phyloP scores from a whole-genome alignment of 768 basidiomycete genomes.

The Mycena capillaripes region DNA sequence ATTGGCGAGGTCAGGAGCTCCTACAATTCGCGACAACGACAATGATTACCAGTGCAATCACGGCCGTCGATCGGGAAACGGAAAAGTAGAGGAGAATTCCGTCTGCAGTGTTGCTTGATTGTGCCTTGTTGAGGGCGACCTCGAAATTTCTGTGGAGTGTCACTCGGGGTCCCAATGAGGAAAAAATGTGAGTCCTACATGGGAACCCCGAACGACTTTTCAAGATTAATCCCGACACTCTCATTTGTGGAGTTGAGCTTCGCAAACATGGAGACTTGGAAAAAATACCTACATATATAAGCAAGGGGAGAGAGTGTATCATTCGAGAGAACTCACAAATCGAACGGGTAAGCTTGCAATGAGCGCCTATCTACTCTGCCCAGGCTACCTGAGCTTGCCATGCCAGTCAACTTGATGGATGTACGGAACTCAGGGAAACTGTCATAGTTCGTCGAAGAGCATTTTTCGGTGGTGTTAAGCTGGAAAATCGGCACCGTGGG shows the following conservation, averaged over 20 bases:
- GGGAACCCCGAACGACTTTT: neutral
- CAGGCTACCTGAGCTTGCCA: neutral
- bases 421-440: slow-evolving; percentile 22
- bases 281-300: neutral
- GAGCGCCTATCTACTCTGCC: neutral
- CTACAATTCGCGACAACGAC: slow-evolving; percentile 4
- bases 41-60: neutral
- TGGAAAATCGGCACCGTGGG: neutral
- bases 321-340: neutral
- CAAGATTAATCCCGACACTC: neutral
- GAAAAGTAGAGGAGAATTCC: neutral
- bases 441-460: neutral
- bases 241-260: neutral
- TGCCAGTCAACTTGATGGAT: slow-evolving; percentile 1
- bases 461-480: neutral
- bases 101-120: neutral
- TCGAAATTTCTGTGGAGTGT: slow-evolving; percentile 6
- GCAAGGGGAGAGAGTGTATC: too few relatives aligned
- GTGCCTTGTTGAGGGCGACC: neutral
- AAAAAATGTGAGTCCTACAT: neutral
- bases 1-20: neutral
- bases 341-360: slow-evolving; percentile 17
- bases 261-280: slow-evolving; percentile 19
- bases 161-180: neutral
- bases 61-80: neutral